Conservation (phyloP, 1,284 basidiomycete species). For the Ustilago cynodontis region DNA sequence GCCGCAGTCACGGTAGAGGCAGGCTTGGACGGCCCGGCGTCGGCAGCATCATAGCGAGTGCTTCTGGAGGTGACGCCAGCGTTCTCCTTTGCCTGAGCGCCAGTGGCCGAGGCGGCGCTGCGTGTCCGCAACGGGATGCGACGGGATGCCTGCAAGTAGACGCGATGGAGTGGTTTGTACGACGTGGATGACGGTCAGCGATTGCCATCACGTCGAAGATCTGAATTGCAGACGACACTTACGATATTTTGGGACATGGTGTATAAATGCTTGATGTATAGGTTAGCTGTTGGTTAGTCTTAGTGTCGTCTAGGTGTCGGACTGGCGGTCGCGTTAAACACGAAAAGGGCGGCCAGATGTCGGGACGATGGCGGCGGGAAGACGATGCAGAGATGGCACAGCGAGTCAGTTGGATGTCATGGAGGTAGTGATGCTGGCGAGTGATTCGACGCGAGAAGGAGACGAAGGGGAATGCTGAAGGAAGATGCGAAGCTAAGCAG, state of each 20-base stretch:
- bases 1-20: conserved; percentile 37
- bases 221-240: conserved; percentile 9
- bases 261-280: conserved; percentile 8
- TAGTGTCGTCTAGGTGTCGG: conserved; percentile 5
- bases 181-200: conserved; percentile 15
- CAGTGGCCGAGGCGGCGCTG: conserved; percentile 42
- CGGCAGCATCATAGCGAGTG: conserved; percentile 38
- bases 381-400: conserved; percentile 19
- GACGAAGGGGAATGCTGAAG: neutral
- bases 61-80: conserved; percentile 37
- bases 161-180: neutral
- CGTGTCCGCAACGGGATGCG: conserved; percentile 53
- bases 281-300: conserved; percentile 1
- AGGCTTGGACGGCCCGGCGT: conserved; percentile 54
- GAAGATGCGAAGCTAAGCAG: neutral
- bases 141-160: conserved; percentile 38
- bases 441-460: conserved; percentile 18
- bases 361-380: conserved; percentile 24
- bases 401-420: conserved; percentile 34
- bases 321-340: conserved; percentile 35
- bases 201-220: neutral
- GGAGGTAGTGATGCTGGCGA: conserved; percentile 8
- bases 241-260: conserved; percentile 43
- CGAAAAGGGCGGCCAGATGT: conserved; percentile 15
- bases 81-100: conserved; percentile 52